Evolutionary conservation across 2,329 filamentous ascomycete genomes (phyloP), one percentile per base, ranked within the genome.

Genomic region (Fusarium zealandicum): DNA sequence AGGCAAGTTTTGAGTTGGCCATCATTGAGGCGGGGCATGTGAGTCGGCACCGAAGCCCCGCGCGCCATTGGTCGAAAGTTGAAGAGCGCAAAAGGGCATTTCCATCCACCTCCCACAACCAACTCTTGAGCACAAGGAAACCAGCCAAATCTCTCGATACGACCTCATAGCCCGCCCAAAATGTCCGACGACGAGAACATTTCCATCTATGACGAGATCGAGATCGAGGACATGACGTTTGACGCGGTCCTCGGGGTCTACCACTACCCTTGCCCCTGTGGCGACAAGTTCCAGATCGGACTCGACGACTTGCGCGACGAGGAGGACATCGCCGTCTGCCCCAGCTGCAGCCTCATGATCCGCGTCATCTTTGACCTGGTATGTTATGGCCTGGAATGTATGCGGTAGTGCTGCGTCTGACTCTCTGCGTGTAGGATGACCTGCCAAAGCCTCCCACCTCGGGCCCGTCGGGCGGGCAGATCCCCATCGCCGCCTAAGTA

Each of bases 171-270:
- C 37, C 27, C 25, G 18, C 22, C 37, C 49, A 77, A 64, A 51
- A 88, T 87, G 85, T 80, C 85, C 30, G 86, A 87, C 71, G 83
- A 88, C 61, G 81, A 84, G 46, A 78, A 78, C 28, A 75, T 89
- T 51, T 86, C 89, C 65, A 90, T 96, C 73, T 98, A 97, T 80
- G 93, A 98, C 71, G 93, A 97, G 76, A 93, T 98, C 75, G 93
- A 98, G 74, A 97, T 98, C 78, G 93, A 98, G 75, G 95, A 99
- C 76, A 96, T 97, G 92, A 95, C 90, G 69, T 97, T 85, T 73
- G 92, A 97, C 75, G 78, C 86, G 39, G 81, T 82, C 4, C 83
- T 92, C 33, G 89, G 96, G 73, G 88, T 96, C 66, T 99, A 96
- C 79, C 90, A 93, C 77, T 96, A 96, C 74, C 95, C 95, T 12